Percentiles rank a stretch among this genome's conserved stretches.
Conservation (phyloP, 2,329 filamentous ascomycete species). For the Pseudogymnoascus sp. region DNA sequence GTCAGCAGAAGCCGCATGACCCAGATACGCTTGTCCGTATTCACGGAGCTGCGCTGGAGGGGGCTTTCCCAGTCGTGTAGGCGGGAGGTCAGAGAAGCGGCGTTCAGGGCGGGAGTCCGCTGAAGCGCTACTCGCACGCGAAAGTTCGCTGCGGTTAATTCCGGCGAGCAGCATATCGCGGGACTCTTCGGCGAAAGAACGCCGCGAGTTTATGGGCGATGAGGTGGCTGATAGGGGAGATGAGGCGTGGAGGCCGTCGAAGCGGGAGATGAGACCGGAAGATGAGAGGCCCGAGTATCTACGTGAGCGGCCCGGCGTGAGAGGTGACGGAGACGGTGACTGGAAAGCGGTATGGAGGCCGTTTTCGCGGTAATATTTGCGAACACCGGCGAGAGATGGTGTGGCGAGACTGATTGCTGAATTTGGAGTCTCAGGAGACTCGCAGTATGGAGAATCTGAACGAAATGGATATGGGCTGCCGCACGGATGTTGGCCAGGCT, state of each 20-base stretch:
- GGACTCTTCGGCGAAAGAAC: conserved; percentile 6
- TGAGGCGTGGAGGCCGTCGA: neutral
- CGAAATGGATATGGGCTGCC: neutral
- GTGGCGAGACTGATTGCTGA: conserved; percentile 6
- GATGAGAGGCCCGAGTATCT: conserved; percentile 1
- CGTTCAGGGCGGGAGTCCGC: neutral
- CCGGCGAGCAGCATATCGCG: conserved; percentile 11
- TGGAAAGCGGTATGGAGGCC: conserved; percentile 4
- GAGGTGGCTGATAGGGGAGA: neutral
- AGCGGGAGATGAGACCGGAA: neutral
- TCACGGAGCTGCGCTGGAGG: conserved; percentile 32
- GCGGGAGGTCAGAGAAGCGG: conserved; percentile 11
- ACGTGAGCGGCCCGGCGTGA: neutral
- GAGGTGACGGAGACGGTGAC: neutral
- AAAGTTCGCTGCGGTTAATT: neutral
- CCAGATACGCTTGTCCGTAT: conserved; percentile 37
- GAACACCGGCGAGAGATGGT: neutral
- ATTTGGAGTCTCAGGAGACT: conserved; percentile 1
- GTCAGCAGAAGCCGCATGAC: conserved; percentile 35
- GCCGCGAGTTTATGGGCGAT: neutral
- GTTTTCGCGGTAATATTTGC: conserved; percentile 10
- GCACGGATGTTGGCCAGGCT: neutral
- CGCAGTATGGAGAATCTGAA: neutral
- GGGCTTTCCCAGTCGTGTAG: conserved; percentile 18
- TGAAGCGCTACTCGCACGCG: neutral